Conservation (phyloP, 2,329 filamentous ascomycete genomes). For the Neurospora sp. region DNA sequence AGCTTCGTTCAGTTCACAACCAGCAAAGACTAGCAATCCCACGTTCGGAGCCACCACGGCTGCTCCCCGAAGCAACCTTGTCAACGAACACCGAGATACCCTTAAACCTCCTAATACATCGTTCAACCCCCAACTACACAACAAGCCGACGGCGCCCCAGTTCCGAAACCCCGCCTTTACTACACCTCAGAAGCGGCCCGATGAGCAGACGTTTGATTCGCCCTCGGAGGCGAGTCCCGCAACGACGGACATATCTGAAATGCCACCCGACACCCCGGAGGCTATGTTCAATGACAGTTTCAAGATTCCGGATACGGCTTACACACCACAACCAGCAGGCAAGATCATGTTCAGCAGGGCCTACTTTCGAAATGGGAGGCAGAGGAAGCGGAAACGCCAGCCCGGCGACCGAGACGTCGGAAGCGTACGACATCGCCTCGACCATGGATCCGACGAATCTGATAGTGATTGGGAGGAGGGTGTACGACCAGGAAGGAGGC, state of each 20-base stretch:
- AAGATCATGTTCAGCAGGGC: conserved; percentile 35
- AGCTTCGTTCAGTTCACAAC: conserved; percentile 18
- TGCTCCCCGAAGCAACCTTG: conserved; percentile 15
- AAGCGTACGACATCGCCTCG: conserved; percentile 35
- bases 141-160: conserved; percentile 34
- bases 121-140: conserved; percentile 33
- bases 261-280: conserved; percentile 41
- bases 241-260: conserved; percentile 45
- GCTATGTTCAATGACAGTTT: conserved; percentile 29
- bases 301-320: neutral
- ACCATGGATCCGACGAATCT: conserved; percentile 38
- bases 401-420: conserved; percentile 42
- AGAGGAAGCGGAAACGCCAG: conserved; percentile 43
- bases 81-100: conserved; percentile 27
- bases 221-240: conserved; percentile 52
- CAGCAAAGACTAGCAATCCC: conserved; percentile 13
- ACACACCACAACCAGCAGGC: conserved; percentile 34
- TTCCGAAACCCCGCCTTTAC: conserved; percentile 57
- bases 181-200: conserved; percentile 48
- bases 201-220: conserved; percentile 39
- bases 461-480: conserved; percentile 30
- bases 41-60: conserved; percentile 16
- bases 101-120: conserved; percentile 31
- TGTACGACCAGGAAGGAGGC: conserved; percentile 18
- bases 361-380: neutral